Evolutionary conservation across 1,139 yeast genomes (phyloP).

Genomic region (Scheffersomyces parashehatae): DNA sequence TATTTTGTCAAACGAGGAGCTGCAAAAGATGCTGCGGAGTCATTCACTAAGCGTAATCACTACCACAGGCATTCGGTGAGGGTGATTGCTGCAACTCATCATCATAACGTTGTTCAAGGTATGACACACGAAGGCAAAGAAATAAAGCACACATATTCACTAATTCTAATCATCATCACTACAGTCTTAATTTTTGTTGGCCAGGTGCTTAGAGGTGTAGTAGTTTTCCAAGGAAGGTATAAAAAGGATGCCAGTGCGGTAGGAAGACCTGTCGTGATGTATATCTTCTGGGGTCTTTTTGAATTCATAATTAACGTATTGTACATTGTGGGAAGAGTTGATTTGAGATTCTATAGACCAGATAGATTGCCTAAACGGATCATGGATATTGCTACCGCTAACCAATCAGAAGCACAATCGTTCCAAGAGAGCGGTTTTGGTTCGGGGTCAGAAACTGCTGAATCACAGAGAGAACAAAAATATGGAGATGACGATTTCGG

Average conservation of each 20-base stretch:
- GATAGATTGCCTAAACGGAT: slow-evolving; percentile 41
- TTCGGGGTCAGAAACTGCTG: background rate
- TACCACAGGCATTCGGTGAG: slow-evolving; percentile 46
- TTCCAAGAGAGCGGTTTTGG: background rate
- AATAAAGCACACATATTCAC: slow-evolving; percentile 37
- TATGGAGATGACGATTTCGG: slow-evolving; percentile 1
- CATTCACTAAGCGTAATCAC: slow-evolving; percentile 45
- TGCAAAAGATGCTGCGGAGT: slow-evolving; percentile 39
- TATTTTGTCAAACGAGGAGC: slow-evolving; percentile 43
- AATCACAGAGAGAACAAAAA: background rate
- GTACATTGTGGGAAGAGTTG: slow-evolving; percentile 46
- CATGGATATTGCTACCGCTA: slow-evolving; percentile 42
- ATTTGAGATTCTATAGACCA: slow-evolving; percentile 48
- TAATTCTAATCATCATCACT: slow-evolving; percentile 31
- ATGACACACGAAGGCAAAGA: slow-evolving; percentile 40
- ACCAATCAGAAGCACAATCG: slow-evolving; percentile 24
- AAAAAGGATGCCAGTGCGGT: slow-evolving; percentile 20
- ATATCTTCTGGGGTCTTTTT: slow-evolving; percentile 41
- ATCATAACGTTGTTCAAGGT: slow-evolving; percentile 43
- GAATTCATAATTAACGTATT: slow-evolving; percentile 37
- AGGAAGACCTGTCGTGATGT: slow-evolving; percentile 31
- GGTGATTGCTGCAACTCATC: slow-evolving; percentile 48
- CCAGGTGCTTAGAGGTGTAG: slow-evolving; percentile 33
- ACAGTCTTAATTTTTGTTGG: slow-evolving; percentile 35
- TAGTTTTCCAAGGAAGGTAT: slow-evolving; percentile 30